phyloP scores from a whole-genome alignment of 169 alveolate species.

The Plasmodium gallinaceum region DNA sequence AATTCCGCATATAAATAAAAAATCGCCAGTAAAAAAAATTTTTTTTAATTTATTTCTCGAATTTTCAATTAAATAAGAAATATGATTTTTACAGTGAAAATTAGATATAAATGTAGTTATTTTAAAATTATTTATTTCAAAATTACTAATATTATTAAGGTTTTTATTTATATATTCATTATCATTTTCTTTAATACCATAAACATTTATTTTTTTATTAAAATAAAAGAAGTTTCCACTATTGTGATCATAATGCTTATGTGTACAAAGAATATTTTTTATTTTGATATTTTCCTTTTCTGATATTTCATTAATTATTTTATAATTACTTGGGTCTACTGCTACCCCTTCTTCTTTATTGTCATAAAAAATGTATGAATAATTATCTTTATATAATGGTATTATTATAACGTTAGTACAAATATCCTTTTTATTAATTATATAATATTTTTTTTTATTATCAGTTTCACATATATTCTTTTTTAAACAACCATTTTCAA shows the following conservation, averaged over 20 bases:
- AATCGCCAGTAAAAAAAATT: slow-evolving; percentile 59
- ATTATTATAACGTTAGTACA: slow-evolving; percentile 38
- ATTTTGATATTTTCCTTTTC: slow-evolving; percentile 63
- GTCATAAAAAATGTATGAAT: slow-evolving; percentile 55
- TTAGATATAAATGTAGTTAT: slow-evolving; percentile 42
- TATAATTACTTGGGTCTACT: slow-evolving; percentile 61
- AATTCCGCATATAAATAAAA: slow-evolving; percentile 64
- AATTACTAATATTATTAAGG: slow-evolving; percentile 12
- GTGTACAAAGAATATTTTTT: slow-evolving; percentile 53
- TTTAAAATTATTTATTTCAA: slow-evolving; percentile 59
- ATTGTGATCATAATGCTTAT: slow-evolving; percentile 70
- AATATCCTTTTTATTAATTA: slow-evolving; percentile 23
- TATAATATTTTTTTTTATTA: slow-evolving; percentile 23
- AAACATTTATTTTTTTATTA: slow-evolving; percentile 49
- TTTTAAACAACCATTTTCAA: slow-evolving; percentile 28
- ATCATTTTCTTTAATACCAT: slow-evolving; percentile 57
- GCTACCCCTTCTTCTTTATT: slow-evolving; percentile 59
- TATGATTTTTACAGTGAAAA: slow-evolving; percentile 66
- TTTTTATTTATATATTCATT: slow-evolving; percentile 49
- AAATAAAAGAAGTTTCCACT: slow-evolving; percentile 41
- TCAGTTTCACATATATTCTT: background rate
- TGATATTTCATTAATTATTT: slow-evolving; percentile 17
- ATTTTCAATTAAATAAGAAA: slow-evolving; percentile 53
- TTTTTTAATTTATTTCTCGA: slow-evolving; percentile 21
- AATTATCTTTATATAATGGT: slow-evolving; percentile 55